Base-by-base conservation (phyloP, 768 basidiomycete species). In the Boletus tylopilopsis region DNA sequence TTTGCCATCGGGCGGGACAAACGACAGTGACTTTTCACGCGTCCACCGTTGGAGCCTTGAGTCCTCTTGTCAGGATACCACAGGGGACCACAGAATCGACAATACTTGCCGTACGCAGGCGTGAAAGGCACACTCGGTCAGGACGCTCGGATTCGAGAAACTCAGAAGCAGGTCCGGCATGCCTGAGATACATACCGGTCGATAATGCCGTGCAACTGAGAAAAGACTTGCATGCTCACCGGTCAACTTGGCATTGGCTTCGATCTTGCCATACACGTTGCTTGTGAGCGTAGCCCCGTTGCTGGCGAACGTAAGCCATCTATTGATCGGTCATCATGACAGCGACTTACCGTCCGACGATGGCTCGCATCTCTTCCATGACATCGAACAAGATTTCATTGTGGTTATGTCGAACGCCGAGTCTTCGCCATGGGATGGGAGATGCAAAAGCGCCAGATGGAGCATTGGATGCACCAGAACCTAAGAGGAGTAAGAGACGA, bases 351-450 rank as follows among this genome's bases (percentile, higher is more conserved):
- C 69, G 54, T 35, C 65, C 64, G 45, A 59, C 58, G 40, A 68
- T 69, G 48, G 60, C 90, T 55, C 80, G 81, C 41, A 96, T 72
- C 43, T 87, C 81, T 67, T 98, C 95, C 0, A 80, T 75, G 51
- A 96, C 75, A 62, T 98, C 94, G 64, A 98, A 93, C 64, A 91
- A 90, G 16, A 96, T 85, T 67, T 98, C 94, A 61, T 96, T 95
- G 67, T 79, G 85, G 25, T 85, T 81, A 64, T 97, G 87, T 51
- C 83, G 78, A 33, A 94, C 71, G 7, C 88, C 89, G 1, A 86
- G 78, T 66, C 88, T 87, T 48, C 95, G 79, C 94, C 94, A 98
- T 3, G 94, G 91, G 63, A 95, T 94, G 2, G 90, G 88, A 1
- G 90, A 91, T 2, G 92, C 81, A 64, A 96, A 94, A 0, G 82